These are phyloP conservation scores for Chondrostereum purpureum DNA, from an alignment of 1,284 basidiomycete genomes.

Conservation along the genomic window DNA sequence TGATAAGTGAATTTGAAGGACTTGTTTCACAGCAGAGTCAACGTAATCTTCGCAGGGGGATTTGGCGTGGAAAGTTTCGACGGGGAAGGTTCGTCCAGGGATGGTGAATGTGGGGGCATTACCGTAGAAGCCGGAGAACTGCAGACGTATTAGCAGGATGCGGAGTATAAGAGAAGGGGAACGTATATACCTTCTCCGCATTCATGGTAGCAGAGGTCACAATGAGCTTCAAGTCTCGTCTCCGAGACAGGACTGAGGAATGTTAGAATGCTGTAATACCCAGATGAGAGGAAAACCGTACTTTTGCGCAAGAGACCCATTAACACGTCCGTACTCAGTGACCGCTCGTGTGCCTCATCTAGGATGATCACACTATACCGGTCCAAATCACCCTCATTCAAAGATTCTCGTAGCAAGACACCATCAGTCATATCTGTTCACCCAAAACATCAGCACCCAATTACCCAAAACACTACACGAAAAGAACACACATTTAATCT, in stretches of 20 bases:
- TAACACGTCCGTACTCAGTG: conserved; percentile 91
- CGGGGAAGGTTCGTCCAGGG: conserved; percentile 97
- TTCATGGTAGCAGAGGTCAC: conserved; percentile 99
- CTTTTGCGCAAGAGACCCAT: conserved; percentile 95
- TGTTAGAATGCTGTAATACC: conserved; percentile 12
- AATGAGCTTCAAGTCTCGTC: conserved; percentile 91
- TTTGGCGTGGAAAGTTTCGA: conserved; percentile 93
- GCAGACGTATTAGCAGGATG: background rate
- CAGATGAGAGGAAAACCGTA: conserved; percentile 33
- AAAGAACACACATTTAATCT: conserved; percentile 78
- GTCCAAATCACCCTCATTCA: conserved; percentile 95
- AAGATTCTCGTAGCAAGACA: conserved; percentile 88
- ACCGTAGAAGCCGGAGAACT: conserved; percentile 95
- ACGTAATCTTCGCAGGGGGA: conserved; percentile 99
- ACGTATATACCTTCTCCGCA: conserved; percentile 74
- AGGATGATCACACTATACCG: conserved; percentile 94
- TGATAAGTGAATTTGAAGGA: conserved; percentile 93
- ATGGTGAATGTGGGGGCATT: conserved; percentile 95
- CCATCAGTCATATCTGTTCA: conserved; percentile 98
- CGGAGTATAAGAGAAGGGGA: conserved; percentile 1
- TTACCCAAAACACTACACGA: background rate
- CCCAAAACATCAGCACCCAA: conserved; percentile 8
- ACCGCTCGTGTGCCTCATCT: conserved; percentile 96
- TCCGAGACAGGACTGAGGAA: conserved; percentile 73
- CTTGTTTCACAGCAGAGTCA: conserved; percentile 95